Evolutionary conservation across 495 filamentous ascomycete species (phyloP), one percentile per base, ranked within the genome.

Genomic region (Penicillium salamii): DNA sequence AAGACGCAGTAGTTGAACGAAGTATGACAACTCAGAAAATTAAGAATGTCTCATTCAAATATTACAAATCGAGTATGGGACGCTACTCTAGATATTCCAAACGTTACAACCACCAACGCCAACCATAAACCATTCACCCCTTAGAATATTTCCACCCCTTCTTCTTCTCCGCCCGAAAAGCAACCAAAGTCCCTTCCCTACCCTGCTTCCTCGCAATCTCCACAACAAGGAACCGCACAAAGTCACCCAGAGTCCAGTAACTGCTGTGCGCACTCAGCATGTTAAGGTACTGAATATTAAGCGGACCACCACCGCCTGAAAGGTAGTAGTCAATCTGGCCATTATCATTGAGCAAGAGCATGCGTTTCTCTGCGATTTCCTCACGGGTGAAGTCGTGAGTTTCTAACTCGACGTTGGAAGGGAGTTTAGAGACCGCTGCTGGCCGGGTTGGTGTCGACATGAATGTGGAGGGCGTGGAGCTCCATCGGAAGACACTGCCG

Each of bases 201-300:
- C 91, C 91, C 31, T 83, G 79, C 61, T 74, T 77, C 49, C 92
- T 71, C 7, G 92, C 91, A 56, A 92, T 81, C 69, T 98, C 93
- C 32, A 90, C 67, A 15, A 96, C 92, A 43, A 97, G 61, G 61
- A 97, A 84, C 31, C 91, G 70, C 19, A 93, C 83, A 67, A 97
- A 89, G 63, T 97, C 93, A 48, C 78, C 76, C 54, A 85, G 82
- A 8, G 79, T 79, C 93, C 93, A 97, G 59, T 98, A 98, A 52
- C 86, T 89, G 49, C 88, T 90, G 67, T 98, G 93, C n/a, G 93
- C 93, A 47, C 90, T 88, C 50, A 98, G 68, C 92, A 98, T 98
- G 54, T 95, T 96, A 3, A 97, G 66, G 63, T 98, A 98, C 73
- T 97, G 91, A 43, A 96, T 88, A 68, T 95, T 91, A 21, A 97